Percentiles rank a stretch among this genome's conserved stretches.
Conservation (phyloP, 345 rosid genomes). For the Eucalyptus caleyi region DNA sequence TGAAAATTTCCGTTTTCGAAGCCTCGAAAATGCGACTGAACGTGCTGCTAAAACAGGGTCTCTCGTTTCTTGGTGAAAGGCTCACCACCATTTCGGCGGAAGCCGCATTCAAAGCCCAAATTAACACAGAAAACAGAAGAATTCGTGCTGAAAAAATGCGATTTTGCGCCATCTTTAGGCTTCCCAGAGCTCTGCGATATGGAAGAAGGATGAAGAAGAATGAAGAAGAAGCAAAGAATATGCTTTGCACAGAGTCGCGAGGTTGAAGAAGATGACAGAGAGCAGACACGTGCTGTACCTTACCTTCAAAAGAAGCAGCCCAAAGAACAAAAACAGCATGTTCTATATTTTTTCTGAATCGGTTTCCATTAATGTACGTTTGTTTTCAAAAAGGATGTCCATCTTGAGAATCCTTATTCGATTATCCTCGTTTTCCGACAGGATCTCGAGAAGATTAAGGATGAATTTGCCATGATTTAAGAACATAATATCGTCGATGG, state of each 20-base stretch:
- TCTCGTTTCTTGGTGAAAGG: background rate
- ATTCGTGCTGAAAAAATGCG: background rate
- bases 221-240: background rate
- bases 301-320: background rate
- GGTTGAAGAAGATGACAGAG: background rate
- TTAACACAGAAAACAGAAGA: background rate
- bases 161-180: background rate
- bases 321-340: background rate
- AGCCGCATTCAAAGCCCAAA: background rate
- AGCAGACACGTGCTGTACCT: background rate
- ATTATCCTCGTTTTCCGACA: background rate
- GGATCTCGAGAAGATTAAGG: background rate
- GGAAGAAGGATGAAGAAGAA: background rate
- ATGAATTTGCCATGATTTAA: background rate
- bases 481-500: background rate
- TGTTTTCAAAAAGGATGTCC: background rate
- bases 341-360: background rate
- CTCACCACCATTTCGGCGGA: background rate
- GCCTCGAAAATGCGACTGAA: slow-evolving; percentile 51
- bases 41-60: slow-evolving; percentile 6
- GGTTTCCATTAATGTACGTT: background rate
- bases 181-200: background rate
- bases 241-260: background rate
- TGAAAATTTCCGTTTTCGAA: slow-evolving; percentile 64
- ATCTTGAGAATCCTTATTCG: background rate